Percentiles rank a stretch among this genome's conserved stretches.
These are phyloP conservation scores for Dryas octopetala DNA, from an alignment of 306 rosid species.

Conservation along the genomic window DNA sequence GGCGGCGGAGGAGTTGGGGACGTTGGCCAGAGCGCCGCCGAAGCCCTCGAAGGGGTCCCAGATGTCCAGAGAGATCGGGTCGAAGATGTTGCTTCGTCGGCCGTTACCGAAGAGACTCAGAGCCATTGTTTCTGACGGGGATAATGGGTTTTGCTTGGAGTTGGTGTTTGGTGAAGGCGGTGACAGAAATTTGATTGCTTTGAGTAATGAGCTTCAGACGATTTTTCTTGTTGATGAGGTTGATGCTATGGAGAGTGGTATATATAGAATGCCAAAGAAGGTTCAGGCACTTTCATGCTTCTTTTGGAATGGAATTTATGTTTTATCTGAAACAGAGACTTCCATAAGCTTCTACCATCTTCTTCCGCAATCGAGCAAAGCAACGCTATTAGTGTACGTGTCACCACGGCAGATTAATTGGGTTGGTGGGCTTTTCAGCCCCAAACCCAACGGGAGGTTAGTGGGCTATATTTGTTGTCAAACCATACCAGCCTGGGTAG, in stretches of 20 bases:
- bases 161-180: too few relatives aligned
- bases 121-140: not conserved
- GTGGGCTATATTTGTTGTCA: too few relatives aligned
- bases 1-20: constrained; percentile 12
- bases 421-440: too few relatives aligned
- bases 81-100: constrained; percentile 32
- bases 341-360: constrained; percentile 4
- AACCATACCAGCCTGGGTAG: too few relatives aligned
- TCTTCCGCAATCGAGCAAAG: not conserved
- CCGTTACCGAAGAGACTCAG: constrained; percentile 31
- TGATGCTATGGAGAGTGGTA: not conserved
- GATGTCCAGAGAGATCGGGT: constrained; percentile 28
- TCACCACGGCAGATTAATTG: not conserved
- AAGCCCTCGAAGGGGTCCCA: constrained; percentile 33
- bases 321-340: not conserved
- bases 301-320: not conserved
- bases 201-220: not conserved
- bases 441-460: too few relatives aligned
- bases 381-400: not conserved
- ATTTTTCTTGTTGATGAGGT: not conserved
- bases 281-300: constrained; percentile 2
- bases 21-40: not conserved
- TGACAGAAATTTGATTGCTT: not conserved
- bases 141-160: too few relatives aligned
- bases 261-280: not conserved